phyloP scores from a whole-genome alignment of 805 yeast genomes.

The Ogataea naganishii region DNA sequence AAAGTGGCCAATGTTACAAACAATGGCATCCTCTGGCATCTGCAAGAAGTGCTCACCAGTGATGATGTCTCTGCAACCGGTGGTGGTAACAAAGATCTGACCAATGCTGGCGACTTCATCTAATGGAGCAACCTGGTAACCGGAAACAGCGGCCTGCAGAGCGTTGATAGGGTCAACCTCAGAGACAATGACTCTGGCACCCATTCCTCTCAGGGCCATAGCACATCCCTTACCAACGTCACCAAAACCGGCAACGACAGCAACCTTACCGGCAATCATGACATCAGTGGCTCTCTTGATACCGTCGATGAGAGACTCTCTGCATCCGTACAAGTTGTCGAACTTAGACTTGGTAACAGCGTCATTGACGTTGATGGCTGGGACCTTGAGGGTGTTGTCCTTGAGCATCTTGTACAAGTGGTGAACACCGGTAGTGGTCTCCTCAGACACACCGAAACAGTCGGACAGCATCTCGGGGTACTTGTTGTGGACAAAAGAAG shows the following conservation, averaged over 20 bases:
- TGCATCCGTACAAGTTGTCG: conserved; percentile 99
- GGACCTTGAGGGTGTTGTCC: conserved; percentile 86
- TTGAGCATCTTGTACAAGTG: conserved; percentile 94
- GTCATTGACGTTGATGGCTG: conserved; percentile 99
- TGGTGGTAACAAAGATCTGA: conserved; percentile 97
- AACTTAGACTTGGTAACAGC: conserved; percentile 98
- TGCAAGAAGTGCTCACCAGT: conserved; percentile 74
- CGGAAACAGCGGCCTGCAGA: conserved; percentile 97
- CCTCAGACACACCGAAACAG: conserved; percentile 96
- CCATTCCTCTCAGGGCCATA: conserved; percentile 97
- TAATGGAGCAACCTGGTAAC: conserved; percentile 94
- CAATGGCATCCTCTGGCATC: conserved; percentile 99
- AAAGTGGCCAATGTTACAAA: conserved; percentile 99
- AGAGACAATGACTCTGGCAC: conserved; percentile 96
- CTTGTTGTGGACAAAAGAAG: conserved; percentile 93
- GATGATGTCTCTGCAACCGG: conserved; percentile 98
- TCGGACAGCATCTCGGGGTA: conserved; percentile 95
- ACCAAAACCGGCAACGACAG: conserved; percentile 99
- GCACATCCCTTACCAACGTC: conserved; percentile 99
- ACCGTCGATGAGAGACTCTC: conserved; percentile 98
- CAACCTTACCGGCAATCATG: conserved; percentile 98
- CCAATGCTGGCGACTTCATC: conserved; percentile 88
- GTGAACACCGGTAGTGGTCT: conserved; percentile 99
- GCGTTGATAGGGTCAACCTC: conserved; percentile 99
- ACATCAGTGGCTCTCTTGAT: conserved; percentile 99